Base-by-base conservation (phyloP, 306 rosid species). In the Biancaea sappan region DNA sequence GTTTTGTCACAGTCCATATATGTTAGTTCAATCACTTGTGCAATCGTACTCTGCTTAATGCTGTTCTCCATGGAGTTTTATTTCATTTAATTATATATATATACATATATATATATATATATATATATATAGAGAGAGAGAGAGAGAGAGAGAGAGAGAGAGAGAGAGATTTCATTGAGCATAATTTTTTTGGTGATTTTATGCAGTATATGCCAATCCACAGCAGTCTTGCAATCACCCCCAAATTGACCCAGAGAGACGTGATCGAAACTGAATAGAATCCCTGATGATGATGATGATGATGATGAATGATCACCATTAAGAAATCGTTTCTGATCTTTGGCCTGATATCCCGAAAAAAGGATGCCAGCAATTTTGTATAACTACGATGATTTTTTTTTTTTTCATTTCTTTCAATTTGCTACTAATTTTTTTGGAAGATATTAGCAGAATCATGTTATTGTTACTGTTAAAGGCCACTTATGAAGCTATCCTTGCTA, bases 201-300 rank as follows among this genome's bases (percentile, higher is more conserved):
- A 8, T 56, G 62, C 37, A 56, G 62, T n/a, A n/a, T n/a, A n/a
- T n/a, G n/a, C n/a, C n/a, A n/a, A 69, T 76, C 57, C 63, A 7
- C n/a, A 54, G 34, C 52, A 67, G 63, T 56, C 52, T 70, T 53
- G 61, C 71, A 37, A 74, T 70, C 63, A 44, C 34, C 72, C 61
- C 74, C 46, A 54, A 37, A 51, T 56, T 32, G 68, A 63, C 53
- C 50, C 63, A 61, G 52, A 72, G 19, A 41, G 10, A 35, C 40
- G 28, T 72, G 62, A 72, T 64, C 54, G 80, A 73, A 14, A 71
- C 77, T 76, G 82, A 59, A 43, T 65, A 22, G 63, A 34, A 5
- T 66, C 63, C 22, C 11, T 34, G 43, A 38, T 41, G 65, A 40
- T 38, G 43, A 35, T 35, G 38, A 35, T 2, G 38, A 35, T 2